Conservation (phyloP, 768 basidiomycete species). For the Clitopilus passeckerianus region DNA sequence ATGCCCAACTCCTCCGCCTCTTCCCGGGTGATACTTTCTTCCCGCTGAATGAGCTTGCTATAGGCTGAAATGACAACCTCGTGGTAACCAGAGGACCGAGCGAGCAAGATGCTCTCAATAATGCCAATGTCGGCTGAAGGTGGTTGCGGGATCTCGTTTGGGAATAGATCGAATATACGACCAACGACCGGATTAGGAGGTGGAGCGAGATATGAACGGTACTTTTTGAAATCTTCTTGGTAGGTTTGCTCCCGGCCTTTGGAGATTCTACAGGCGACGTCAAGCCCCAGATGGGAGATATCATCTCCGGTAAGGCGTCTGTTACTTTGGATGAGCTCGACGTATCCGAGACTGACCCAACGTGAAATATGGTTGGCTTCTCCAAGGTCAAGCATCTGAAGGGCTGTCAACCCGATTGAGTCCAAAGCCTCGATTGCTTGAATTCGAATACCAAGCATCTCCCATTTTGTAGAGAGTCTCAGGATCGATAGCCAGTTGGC, state of each 20-base stretch:
- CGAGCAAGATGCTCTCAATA: not conserved
- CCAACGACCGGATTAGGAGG: not conserved
- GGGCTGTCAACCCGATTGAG: not conserved
- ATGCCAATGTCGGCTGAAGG: not conserved
- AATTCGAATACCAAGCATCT: conserved; percentile 9
- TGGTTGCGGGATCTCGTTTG: no score
- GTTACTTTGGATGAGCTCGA: not conserved
- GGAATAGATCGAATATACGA: no score
- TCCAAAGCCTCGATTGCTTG: conserved; percentile 7
- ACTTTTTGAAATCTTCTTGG: not conserved
- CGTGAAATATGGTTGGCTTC: not conserved
- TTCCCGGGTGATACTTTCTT: not conserved
- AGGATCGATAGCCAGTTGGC: conserved; percentile 9
- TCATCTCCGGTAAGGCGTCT: not conserved
- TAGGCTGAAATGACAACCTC: not conserved
- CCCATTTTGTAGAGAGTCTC: conserved; percentile 9
- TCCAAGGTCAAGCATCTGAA: not conserved
- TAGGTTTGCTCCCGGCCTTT: not conserved
- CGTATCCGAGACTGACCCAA: not conserved
- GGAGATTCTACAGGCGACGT: not conserved
- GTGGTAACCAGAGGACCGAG: not conserved
- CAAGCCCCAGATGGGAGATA: not conserved
- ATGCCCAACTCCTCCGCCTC: not conserved
- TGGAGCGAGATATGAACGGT: not conserved
- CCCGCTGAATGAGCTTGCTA: not conserved